Evolutionary conservation across 1,139 yeast genomes (phyloP).

Genomic region (Suhomyces guaymorum): DNA sequence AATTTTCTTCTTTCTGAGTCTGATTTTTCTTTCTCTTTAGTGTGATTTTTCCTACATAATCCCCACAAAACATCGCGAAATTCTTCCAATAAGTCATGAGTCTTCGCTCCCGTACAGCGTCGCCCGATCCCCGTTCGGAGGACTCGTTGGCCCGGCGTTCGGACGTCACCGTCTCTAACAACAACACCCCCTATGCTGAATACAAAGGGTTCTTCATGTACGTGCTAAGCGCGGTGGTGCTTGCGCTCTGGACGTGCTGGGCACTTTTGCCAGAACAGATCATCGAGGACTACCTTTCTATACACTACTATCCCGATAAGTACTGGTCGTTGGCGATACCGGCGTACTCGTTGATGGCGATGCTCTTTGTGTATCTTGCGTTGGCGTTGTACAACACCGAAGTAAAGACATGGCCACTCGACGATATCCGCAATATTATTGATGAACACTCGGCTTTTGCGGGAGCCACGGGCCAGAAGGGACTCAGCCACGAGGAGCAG

Average conservation of each 20-base stretch:
- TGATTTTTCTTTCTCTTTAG: too few species aligned
- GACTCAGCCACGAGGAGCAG: slow-evolving; percentile 3
- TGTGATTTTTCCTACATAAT: too few species aligned
- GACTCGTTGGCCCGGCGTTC: slow-evolving; percentile 73
- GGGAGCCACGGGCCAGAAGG: slow-evolving; percentile 19
- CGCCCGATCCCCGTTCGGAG: slow-evolving; percentile 40
- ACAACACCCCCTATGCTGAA: slow-evolving; percentile 68
- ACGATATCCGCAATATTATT: slow-evolving; percentile 62
- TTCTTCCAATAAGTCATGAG: too few species aligned
- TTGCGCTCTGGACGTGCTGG: slow-evolving; percentile 66
- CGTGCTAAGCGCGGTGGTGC: slow-evolving; percentile 54
- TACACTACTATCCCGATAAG: slow-evolving; percentile 77
- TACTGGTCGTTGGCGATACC: slow-evolving; percentile 89
- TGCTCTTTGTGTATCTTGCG: slow-evolving; percentile 72
- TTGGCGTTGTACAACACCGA: slow-evolving; percentile 75
- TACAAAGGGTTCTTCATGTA: slow-evolving; percentile 82
- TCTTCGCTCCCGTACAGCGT: slow-evolving; percentile 34
- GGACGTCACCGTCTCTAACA: slow-evolving; percentile 72
- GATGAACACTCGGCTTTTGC: slow-evolving; percentile 67
- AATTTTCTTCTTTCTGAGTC: too few species aligned
- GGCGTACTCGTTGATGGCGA: slow-evolving; percentile 61
- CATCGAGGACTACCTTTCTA: slow-evolving; percentile 50
- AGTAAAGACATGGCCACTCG: slow-evolving; percentile 58
- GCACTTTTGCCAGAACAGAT: slow-evolving; percentile 60
- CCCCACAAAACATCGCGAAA: slow-evolving; percentile 1